Percentiles rank a stretch among this genome's conserved stretches.
Conservation (phyloP, 2,329 filamentous ascomycete genomes). For the Bipolaris cookei region DNA sequence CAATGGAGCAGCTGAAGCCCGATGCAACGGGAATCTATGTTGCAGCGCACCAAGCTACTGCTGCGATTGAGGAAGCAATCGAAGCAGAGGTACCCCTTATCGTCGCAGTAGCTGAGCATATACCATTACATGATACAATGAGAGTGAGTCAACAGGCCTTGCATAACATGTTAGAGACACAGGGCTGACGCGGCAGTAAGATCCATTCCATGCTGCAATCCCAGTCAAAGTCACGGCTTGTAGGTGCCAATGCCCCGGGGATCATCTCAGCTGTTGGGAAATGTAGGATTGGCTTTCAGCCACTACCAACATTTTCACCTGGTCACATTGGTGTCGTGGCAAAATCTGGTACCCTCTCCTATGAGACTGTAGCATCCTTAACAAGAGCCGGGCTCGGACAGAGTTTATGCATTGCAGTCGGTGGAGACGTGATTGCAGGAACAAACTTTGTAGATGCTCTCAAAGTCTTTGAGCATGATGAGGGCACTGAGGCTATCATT, state of each 20-base stretch:
- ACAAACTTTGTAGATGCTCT: slow-evolving; percentile 77
- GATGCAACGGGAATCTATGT: slow-evolving; percentile 83
- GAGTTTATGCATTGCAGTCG: slow-evolving; percentile 77
- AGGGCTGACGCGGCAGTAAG: slow-evolving; percentile 52
- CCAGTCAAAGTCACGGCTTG: slow-evolving; percentile 73
- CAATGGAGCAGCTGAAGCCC: slow-evolving; percentile 72
- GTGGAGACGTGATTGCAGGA: slow-evolving; percentile 75
- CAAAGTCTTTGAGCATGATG: slow-evolving; percentile 68
- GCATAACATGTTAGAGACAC: background rate
- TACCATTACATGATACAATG: slow-evolving; percentile 78
- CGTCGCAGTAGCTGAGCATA: slow-evolving; percentile 80
- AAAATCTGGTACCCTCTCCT: slow-evolving; percentile 82
- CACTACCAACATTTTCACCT: slow-evolving; percentile 71
- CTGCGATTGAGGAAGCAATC: slow-evolving; percentile 79
- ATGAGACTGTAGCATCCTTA: slow-evolving; percentile 78
- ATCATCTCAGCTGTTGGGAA: slow-evolving; percentile 76
- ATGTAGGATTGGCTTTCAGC: slow-evolving; percentile 78
- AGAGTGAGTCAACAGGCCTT: slow-evolving; percentile 57
- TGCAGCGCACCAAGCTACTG: slow-evolving; percentile 73
- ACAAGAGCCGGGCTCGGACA: slow-evolving; percentile 77
- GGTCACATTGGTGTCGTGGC: slow-evolving; percentile 76
- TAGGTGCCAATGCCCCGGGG: slow-evolving; percentile 81
- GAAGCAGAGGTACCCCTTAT: slow-evolving; percentile 79
- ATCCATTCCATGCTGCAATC: slow-evolving; percentile 74
- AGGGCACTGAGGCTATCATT: slow-evolving; percentile 73